phyloP scores from a whole-genome alignment of 257 asterid genomes.

The Vinca minor region DNA sequence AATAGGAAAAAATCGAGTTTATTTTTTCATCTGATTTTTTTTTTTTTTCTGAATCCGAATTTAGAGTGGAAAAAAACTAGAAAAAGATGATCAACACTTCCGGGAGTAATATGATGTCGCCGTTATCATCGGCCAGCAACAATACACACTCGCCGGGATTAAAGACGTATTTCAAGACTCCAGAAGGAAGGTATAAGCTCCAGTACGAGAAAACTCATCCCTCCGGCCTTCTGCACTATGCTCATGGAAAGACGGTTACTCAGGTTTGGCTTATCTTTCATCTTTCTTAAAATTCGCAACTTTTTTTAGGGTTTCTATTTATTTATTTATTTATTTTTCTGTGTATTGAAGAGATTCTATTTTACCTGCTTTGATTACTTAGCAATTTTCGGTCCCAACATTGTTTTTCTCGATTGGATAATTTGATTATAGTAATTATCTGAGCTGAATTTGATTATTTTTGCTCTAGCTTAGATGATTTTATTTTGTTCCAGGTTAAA shows the following conservation, averaged over 20 bases:
- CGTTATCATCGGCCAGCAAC: slow-evolving; percentile 45
- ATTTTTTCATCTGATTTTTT: too few relatives aligned
- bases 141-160: slow-evolving; percentile 69
- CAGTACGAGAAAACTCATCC: slow-evolving; percentile 97
- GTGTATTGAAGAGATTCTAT: not conserved
- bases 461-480: not conserved
- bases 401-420: not conserved
- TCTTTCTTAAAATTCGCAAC: not conserved
- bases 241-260: slow-evolving; percentile 92
- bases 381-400: not conserved
- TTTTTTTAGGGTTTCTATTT: slow-evolving; percentile 14
- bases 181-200: slow-evolving; percentile 90
- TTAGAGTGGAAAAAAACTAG: too few relatives aligned
- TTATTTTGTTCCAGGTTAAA: not conserved
- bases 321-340: too few relatives aligned
- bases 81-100: slow-evolving; percentile 26
- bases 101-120: slow-evolving; percentile 38
- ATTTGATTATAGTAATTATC: not conserved
- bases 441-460: not conserved
- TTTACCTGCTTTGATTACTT: not conserved
- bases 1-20: too few relatives aligned
- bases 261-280: slow-evolving; percentile 61
- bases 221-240: slow-evolving; percentile 83
- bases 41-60: too few relatives aligned
- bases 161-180: slow-evolving; percentile 96